Evolutionary conservation across 306 rosid species (phyloP).

Genomic region (Rubus parviflorus): DNA sequence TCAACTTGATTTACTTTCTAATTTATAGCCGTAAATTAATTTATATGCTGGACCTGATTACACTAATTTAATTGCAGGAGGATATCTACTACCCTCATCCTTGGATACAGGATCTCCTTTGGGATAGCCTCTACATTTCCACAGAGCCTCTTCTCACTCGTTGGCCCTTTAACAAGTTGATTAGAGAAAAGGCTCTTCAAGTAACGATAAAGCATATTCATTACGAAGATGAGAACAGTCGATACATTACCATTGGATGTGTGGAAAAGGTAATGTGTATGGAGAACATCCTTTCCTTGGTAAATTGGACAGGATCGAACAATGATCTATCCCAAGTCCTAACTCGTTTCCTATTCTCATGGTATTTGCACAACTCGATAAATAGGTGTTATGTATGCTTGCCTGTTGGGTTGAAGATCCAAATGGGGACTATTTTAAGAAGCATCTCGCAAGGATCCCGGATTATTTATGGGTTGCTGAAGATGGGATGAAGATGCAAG

Average conservation of each 20-base stretch:
- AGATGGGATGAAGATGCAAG: constrained; percentile 84
- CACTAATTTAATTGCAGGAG: constrained; percentile 39
- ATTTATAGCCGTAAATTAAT: neutral
- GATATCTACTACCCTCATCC: constrained; percentile 65
- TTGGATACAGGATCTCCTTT: constrained; percentile 55
- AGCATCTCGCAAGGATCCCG: constrained; percentile 67
- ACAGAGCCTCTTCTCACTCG: constrained; percentile 64
- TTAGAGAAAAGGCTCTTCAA: constrained; percentile 58
- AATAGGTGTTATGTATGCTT: constrained; percentile 62
- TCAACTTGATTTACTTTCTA: neutral
- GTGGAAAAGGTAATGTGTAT: constrained; percentile 52
- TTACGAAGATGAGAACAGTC: constrained; percentile 70
- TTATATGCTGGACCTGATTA: neutral
- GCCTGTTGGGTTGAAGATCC: constrained; percentile 86
- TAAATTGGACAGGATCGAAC: neutral
- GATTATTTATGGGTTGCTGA: constrained; percentile 74
- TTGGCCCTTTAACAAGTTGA: constrained; percentile 63
- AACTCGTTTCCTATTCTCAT: neutral
- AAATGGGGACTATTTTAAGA: constrained; percentile 60
- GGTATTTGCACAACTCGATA: neutral
- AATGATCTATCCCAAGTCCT: neutral
- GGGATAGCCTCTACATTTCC: constrained; percentile 65
- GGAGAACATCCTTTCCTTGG: neutral
- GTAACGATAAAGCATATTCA: constrained; percentile 76
- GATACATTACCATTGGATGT: constrained; percentile 62